These are phyloP conservation scores for Thraustotheca clavata DNA, from an alignment of 352 stramenopile genomes.

Conservation along the genomic window DNA sequence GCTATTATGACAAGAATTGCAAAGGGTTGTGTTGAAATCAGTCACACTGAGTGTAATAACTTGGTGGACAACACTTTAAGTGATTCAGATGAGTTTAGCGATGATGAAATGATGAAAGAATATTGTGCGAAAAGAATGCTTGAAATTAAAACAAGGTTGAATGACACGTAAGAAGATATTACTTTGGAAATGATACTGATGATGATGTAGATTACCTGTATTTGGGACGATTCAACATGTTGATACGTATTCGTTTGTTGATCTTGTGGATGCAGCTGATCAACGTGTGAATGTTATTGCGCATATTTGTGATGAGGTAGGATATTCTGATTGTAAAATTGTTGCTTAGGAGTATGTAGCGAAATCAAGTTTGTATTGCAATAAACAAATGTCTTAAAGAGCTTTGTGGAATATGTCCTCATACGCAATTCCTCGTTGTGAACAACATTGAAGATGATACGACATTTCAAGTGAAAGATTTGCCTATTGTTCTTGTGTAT, in stretches of 20 bases:
- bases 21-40: slow-evolving; percentile 36
- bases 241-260: slow-evolving; percentile 46
- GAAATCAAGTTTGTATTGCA: slow-evolving; percentile 57
- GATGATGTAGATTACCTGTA: slow-evolving; percentile 23
- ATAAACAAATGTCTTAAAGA: slow-evolving; percentile 56
- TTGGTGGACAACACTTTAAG: slow-evolving; percentile 29
- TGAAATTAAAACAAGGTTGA: slow-evolving; percentile 43
- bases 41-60: background rate
- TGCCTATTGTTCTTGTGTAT: slow-evolving; percentile 65
- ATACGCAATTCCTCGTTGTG: slow-evolving; percentile 62
- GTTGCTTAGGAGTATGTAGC: background rate
- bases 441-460: slow-evolving; percentile 54
- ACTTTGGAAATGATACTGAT: background rate
- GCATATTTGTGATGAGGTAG: slow-evolving; percentile 19
- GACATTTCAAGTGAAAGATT: slow-evolving; percentile 49
- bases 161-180: slow-evolving; percentile 20
- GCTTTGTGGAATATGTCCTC: slow-evolving; percentile 42
- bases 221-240: slow-evolving; percentile 57
- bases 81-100: slow-evolving; percentile 31
- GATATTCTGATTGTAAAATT: slow-evolving; percentile 21
- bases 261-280: slow-evolving; percentile 28
- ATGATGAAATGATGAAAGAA: slow-evolving; percentile 46
- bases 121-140: slow-evolving; percentile 56
- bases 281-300: background rate
- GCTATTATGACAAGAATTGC: slow-evolving; percentile 49